These are phyloP conservation scores for Pythium aquatile DNA, from an alignment of 352 stramenopile species.

Conservation along the genomic window DNA sequence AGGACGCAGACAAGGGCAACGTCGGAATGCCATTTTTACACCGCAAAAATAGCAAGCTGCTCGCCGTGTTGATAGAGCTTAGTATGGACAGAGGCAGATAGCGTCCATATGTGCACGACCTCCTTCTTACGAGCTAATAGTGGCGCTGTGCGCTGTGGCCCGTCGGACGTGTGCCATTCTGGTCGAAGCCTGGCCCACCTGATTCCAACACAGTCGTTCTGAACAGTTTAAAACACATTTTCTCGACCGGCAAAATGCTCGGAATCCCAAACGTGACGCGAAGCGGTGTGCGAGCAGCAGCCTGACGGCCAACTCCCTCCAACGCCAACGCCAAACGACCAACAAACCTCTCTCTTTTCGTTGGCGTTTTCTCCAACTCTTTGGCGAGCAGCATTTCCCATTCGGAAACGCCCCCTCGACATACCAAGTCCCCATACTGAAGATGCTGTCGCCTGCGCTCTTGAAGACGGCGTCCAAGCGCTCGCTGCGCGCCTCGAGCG, in stretches of 20 bases:
- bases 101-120: background rate
- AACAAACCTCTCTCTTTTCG: background rate
- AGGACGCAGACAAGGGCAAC: background rate
- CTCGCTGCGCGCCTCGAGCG: conserved; percentile 19
- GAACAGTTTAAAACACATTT: conserved; percentile 21
- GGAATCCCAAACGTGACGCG: conserved; percentile 22
- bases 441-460: conserved; percentile 40
- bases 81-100: background rate
- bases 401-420: conserved; percentile 21
- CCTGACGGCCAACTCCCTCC: background rate
- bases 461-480: conserved; percentile 45
- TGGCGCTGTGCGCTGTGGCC: too few relatives aligned
- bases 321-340: background rate
- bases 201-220: conserved; percentile 10
- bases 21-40: background rate
- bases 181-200: background rate
- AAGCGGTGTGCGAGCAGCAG: conserved; percentile 10
- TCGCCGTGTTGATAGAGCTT: background rate
- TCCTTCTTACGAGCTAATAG: too few relatives aligned
- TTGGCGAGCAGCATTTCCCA: conserved; percentile 9
- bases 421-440: background rate
- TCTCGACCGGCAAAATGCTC: conserved; percentile 21
- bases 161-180: background rate
- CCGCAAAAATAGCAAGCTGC: background rate
- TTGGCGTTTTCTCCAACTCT: conserved; percentile 16